Evolutionary conservation across 164 flowering plant species (phyloP), one percentile per base, ranked within the genome.

Genomic region (grape (Vitis vinifera)): DNA sequence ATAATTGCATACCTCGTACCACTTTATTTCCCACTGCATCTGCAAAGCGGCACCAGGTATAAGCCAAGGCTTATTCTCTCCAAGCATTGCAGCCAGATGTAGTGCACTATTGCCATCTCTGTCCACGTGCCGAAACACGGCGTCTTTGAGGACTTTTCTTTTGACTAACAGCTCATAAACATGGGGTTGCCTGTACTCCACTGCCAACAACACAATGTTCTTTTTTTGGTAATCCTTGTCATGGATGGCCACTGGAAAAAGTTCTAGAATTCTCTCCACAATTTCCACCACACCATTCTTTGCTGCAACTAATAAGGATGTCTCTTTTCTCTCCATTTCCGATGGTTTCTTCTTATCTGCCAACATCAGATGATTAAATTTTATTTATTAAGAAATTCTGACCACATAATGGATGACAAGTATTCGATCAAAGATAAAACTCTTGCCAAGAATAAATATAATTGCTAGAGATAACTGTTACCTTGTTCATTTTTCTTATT

Each of bases 121-220:
- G 23, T 63, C 66, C 2, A 49, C 14, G 30, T 19, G 10, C n/a
- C 37, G 31, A 19, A 63, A 63, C 16, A 23, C 29, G 12, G 7
- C 11, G 7, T 63, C 55, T 5, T 19, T 17, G 29, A 10, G 8
- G 19, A 49, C 15, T 16, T 49, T 10, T 9, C n/a, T 49, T 3
- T 19, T 49, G 8, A 17, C 3, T 10, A 63, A 48, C 5, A 49
- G 9, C 7, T 49, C 31, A 13, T 49, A 63, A 4, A 63, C 55
- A 48, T 50, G 66, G 10, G 55, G 55, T 15, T 63, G 66, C 55
- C 66, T 17, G 6, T 63, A 23, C 55, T 63, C 66, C 31, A 49
- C 66, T 5, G 66, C 66, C 7, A 63, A 14, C 4, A 44, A 55
- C 31, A 63, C 55, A 2, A 63, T 50, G 29, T 63, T 63, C n/a